Percentiles rank a stretch among this genome's conserved stretches.
phyloP scores from a whole-genome alignment of 1,284 basidiomycete species.

The Ceratobasidium papillatum region DNA sequence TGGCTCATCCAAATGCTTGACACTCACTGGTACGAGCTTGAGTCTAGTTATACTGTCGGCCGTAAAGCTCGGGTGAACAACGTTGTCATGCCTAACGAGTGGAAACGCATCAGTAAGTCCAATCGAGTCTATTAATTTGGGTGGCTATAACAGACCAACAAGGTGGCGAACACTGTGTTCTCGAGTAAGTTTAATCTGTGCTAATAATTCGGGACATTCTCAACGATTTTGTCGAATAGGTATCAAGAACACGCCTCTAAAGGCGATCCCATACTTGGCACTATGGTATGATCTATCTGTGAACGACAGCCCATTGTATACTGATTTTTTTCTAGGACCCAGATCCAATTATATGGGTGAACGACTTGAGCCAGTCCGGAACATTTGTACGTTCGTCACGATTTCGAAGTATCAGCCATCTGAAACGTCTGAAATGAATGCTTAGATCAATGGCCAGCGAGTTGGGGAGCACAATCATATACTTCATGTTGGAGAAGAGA shows the following conservation, averaged over 20 bases:
- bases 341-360: constrained; percentile 40
- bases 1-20: background rate
- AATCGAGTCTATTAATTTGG: background rate
- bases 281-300: constrained; percentile 5
- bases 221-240: background rate
- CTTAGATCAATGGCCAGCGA: constrained; percentile 36
- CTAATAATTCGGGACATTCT: background rate
- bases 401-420: background rate
- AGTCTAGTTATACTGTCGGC: constrained; percentile 30
- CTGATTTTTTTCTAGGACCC: constrained; percentile 15
- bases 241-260: constrained; percentile 37
- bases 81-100: constrained; percentile 32
- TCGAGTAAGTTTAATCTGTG: constrained; percentile 12
- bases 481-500: constrained; percentile 36
- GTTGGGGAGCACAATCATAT: constrained; percentile 37
- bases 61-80: constrained; percentile 36
- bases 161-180: constrained; percentile 37
- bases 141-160: background rate
- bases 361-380: constrained; percentile 34
- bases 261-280: constrained; percentile 35
- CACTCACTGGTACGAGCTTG: background rate
- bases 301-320: background rate
- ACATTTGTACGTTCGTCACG: constrained; percentile 15
- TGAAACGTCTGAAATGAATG: background rate
- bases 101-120: constrained; percentile 38